Evolutionary conservation across 192 early-diverging fungal genomes (phyloP), one percentile per base, ranked within the genome.

Genomic region (Coemansia erecta): DNA sequence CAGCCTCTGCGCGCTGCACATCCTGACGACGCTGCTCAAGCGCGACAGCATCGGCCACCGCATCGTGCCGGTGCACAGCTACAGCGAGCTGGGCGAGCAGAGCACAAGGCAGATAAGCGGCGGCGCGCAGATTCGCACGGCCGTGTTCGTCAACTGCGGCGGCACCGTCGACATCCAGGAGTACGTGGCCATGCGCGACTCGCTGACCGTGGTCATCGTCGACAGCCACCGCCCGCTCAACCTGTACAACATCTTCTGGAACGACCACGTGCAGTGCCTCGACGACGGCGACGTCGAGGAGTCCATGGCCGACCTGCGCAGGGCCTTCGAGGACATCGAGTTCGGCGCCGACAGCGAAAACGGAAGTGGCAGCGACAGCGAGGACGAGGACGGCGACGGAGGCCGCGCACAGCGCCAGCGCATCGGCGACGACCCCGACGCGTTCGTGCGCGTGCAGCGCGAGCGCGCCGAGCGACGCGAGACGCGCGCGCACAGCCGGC

Each of bases 191-290:
- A 64, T 92, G 19, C 66, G 80, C 28, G 73, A 77, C 33, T 67
- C 85, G 8, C 82, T 92, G 21, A 85, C 79, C 0, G 77, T 96
- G 6, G 85, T 93, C 56, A 81, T 98, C 3, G 76, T 94, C 44
- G 95, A 98, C 57, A 91, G 88, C 50, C 94, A 92, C 59, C 73
- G 95, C 44, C 95, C 95, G 17, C 79, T 92, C 23, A 89, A 94
- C 58, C 82, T 98, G 17, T 85, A 89, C 39, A 93, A 92, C 56
- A 64, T 95, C 12, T 92, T 85, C 58, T 82, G 83, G 64, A 81
- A 86, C 50, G 86, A 88, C 28, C 86, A 92, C 61, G 81, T 98
- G 10, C 84, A 86, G 47, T 87, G 94, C 18, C 79, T 96, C 67
- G 94, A 94, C 61, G 92, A 95, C 56, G 88, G 85, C n/a, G 88